phyloP scores from a whole-genome alignment of 179 eudicot genomes.

The Drosera spatulata region DNA sequence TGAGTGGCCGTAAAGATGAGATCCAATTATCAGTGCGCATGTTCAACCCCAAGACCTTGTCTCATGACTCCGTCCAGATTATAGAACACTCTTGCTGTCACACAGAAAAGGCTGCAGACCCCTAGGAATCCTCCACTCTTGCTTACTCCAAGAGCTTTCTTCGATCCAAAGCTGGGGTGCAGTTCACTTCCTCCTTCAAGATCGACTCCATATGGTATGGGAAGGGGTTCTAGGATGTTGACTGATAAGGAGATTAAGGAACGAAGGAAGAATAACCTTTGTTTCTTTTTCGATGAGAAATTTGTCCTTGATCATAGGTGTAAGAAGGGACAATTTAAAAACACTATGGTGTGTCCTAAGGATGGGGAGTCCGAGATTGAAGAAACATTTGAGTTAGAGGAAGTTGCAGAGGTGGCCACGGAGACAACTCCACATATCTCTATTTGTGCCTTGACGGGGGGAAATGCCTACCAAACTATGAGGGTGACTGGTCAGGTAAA shows the following conservation, averaged over 20 bases:
- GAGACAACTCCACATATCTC: background rate
- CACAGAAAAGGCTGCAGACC: background rate
- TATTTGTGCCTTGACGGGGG: background rate
- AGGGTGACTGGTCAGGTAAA: background rate
- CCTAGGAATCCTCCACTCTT: too few species aligned
- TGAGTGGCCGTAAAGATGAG: background rate
- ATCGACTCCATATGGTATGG: background rate
- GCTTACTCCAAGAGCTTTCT: background rate
- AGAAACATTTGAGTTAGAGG: background rate
- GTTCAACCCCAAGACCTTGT: background rate
- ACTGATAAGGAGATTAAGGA: too few species aligned
- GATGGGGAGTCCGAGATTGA: background rate
- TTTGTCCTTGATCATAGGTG: too few species aligned
- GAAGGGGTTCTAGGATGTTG: background rate
- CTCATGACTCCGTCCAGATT: background rate
- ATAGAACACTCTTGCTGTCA: background rate
- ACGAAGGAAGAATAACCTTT: too few species aligned
- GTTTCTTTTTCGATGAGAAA: too few species aligned
- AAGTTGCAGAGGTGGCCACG: background rate
- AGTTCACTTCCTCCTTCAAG: background rate
- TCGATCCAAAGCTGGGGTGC: background rate
- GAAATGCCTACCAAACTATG: background rate
- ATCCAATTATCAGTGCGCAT: background rate
- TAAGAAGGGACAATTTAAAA: too few species aligned
- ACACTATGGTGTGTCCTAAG: background rate